phyloP scores from a whole-genome alignment of 2,329 filamentous ascomycete genomes.

The Apiospora arundinis region DNA sequence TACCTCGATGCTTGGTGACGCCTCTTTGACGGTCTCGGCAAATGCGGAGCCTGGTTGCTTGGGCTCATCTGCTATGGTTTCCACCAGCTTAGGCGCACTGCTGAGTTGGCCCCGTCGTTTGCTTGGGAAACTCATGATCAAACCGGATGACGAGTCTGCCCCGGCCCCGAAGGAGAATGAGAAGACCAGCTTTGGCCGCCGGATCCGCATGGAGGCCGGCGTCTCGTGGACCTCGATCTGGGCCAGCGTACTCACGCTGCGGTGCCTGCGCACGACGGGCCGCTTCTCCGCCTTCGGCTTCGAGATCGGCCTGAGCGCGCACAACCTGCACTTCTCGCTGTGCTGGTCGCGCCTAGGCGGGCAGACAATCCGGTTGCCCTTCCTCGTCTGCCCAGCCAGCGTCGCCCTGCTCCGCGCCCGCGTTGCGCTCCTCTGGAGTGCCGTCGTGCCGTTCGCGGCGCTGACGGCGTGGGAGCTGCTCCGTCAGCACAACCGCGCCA shows the following conservation, averaged over 20 bases:
- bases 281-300: conserved; percentile 50
- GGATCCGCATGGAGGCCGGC: conserved; percentile 50
- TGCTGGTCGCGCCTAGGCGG: conserved; percentile 54
- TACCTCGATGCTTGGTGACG: neutral
- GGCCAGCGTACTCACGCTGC: conserved; percentile 49
- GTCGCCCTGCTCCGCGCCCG: conserved; percentile 31
- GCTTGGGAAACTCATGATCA: neutral
- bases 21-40: conserved; percentile 50
- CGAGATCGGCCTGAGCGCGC: conserved; percentile 49
- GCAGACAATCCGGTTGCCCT: conserved; percentile 51
- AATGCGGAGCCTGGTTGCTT: conserved; percentile 30
- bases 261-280: conserved; percentile 50
- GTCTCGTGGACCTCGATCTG: conserved; percentile 45
- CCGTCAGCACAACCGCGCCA: conserved; percentile 26
- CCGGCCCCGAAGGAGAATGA: neutral
- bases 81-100: neutral
- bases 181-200: conserved; percentile 1
- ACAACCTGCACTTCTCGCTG: conserved; percentile 51
- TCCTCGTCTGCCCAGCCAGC: conserved; percentile 45
- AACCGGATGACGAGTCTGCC: no score
- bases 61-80: conserved; percentile 32
- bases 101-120: neutral
- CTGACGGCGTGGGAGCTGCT: conserved; percentile 46
- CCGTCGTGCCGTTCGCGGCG: conserved; percentile 47
- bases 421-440: conserved; percentile 45